A percentile compares a stretch with the other conserved stretches of the same genome.
phyloP scores from a whole-genome alignment of 2,329 filamentous ascomycete species.

The Aspergillus clavatus region DNA sequence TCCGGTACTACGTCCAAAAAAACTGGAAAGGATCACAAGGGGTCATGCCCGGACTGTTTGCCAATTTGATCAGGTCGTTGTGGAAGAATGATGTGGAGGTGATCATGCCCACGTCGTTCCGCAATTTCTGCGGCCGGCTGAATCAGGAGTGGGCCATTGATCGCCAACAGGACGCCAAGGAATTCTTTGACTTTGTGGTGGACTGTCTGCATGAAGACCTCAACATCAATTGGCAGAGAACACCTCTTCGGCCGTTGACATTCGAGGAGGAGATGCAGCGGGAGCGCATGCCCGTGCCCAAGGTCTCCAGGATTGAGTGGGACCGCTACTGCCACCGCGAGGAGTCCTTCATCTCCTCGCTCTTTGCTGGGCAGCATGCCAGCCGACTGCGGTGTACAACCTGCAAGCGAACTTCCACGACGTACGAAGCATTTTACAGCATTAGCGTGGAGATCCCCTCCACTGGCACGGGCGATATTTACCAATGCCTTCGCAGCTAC shows the following conservation, averaged over 20 bases:
- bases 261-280: constrained; percentile 57
- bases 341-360: constrained; percentile 68
- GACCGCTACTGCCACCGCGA: constrained; percentile 63
- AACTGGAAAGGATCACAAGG: constrained; percentile 64
- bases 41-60: constrained; percentile 57
- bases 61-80: constrained; percentile 56
- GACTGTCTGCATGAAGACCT: constrained; percentile 82
- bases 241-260: constrained; percentile 54
- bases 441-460: constrained; percentile 67
- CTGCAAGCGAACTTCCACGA: constrained; percentile 60
- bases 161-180: constrained; percentile 84
- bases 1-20: constrained; percentile 54
- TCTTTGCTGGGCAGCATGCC: constrained; percentile 70
- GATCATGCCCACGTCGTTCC: constrained; percentile 57
- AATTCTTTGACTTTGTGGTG: constrained; percentile 80
- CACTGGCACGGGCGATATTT: constrained; percentile 54
- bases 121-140: constrained; percentile 60
- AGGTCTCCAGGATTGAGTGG: constrained; percentile 73
- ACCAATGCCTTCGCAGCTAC: constrained; percentile 66
- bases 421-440: constrained; percentile 66
- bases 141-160: constrained; percentile 66
- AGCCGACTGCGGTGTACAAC: constrained; percentile 58
- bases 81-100: constrained; percentile 56
- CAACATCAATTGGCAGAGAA: constrained; percentile 61
- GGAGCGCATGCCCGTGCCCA: constrained; percentile 56